Conservation (phyloP, 805 yeast species). For the Candida xyloterini region DNA sequence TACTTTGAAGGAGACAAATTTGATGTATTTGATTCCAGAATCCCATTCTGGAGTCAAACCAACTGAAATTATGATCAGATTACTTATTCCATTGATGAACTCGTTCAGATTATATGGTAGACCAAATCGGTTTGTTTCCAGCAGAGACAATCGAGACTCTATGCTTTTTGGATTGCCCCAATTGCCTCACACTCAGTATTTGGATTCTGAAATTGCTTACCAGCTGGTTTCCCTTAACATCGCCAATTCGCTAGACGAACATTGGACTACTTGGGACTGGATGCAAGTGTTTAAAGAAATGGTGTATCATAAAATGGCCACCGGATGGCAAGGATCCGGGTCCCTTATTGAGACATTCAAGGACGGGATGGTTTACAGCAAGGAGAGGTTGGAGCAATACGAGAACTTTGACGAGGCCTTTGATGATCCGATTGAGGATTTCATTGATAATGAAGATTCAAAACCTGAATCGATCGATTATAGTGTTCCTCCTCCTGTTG, state of each 20-base stretch:
- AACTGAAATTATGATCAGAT: slow-evolving; percentile 69
- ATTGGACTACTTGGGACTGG: slow-evolving; percentile 36
- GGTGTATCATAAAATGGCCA: slow-evolving; percentile 30
- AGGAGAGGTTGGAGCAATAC: slow-evolving; percentile 23
- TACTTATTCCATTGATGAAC: slow-evolving; percentile 66
- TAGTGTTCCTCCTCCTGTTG: not conserved
- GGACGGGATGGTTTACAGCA: slow-evolving; percentile 31
- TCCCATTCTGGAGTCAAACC: slow-evolving; percentile 70
- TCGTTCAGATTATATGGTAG: slow-evolving; percentile 72
- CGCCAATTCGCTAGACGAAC: slow-evolving; percentile 31
- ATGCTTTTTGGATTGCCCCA: slow-evolving; percentile 72
- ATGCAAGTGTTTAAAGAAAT: slow-evolving; percentile 36
- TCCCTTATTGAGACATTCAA: slow-evolving; percentile 30
- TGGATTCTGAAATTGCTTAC: slow-evolving; percentile 35
- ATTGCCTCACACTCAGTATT: slow-evolving; percentile 63
- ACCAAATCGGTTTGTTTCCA: slow-evolving; percentile 59
- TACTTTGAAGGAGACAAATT: slow-evolving; percentile 25
- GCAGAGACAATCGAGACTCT: slow-evolving; percentile 51
- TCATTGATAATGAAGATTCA: slow-evolving; percentile 16
- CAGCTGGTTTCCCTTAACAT: slow-evolving; percentile 33
- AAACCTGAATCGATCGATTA: slow-evolving; percentile 7
- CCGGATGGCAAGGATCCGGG: slow-evolving; percentile 38
- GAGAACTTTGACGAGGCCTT: slow-evolving; percentile 20
- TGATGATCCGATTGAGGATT: slow-evolving; percentile 33
- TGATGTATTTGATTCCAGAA: slow-evolving; percentile 53